These are phyloP conservation scores for Ophiostoma angusticollis DNA, from an alignment of 2,329 filamentous ascomycete species.

Conservation along the genomic window DNA sequence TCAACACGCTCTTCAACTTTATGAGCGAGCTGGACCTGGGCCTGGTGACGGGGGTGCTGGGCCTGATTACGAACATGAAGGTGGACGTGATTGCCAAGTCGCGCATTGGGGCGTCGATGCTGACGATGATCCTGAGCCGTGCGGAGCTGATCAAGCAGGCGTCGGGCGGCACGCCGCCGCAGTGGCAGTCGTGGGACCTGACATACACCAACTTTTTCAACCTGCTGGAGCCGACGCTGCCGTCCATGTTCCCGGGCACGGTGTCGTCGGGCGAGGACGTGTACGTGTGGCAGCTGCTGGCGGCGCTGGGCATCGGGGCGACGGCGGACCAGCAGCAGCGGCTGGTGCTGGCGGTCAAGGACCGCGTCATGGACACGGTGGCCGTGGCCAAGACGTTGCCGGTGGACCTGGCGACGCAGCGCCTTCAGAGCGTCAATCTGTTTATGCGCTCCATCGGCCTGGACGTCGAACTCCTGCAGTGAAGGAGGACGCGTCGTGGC, in stretches of 20 bases:
- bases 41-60: conserved; percentile 81
- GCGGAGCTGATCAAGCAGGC: conserved; percentile 87
- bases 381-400: conserved; percentile 79
- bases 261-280: conserved; percentile 85
- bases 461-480: conserved; percentile 65
- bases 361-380: conserved; percentile 93
- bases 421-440: conserved; percentile 84
- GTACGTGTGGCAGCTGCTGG: conserved; percentile 96
- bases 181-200: conserved; percentile 70
- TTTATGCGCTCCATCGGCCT: conserved; percentile 99
- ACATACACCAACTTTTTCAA: conserved; percentile 85
- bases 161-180: conserved; percentile 52
- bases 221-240: conserved; percentile 68
- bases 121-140: conserved; percentile 89
- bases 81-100: conserved; percentile 75
- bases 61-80: conserved; percentile 72
- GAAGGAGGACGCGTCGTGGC: too few relatives aligned
- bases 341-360: conserved; percentile 90
- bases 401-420: conserved; percentile 67
- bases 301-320: conserved; percentile 85
- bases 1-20: conserved; percentile 80
- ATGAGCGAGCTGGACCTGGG: conserved; percentile 82
- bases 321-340: conserved; percentile 91
- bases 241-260: conserved; percentile 80
- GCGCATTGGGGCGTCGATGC: conserved; percentile 73